These are phyloP conservation scores for Aspergillus ustus DNA, from an alignment of 2,329 filamentous ascomycete genomes.

Conservation along the genomic window DNA sequence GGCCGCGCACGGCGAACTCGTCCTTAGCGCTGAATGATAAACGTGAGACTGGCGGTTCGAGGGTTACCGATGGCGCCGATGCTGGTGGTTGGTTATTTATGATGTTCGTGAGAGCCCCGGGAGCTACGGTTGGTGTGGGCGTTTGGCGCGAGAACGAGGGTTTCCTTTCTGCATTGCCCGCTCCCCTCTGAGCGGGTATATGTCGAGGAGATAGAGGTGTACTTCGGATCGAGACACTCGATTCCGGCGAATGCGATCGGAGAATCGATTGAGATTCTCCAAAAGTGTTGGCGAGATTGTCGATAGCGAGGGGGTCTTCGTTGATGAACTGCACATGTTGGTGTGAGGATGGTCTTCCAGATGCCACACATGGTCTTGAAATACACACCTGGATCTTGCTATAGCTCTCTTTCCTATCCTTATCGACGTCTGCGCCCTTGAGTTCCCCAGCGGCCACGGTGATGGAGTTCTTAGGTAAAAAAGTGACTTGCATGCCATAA, in stretches of 20 bases:
- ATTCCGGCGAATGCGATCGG: conserved; percentile 5
- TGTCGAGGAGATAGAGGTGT: neutral
- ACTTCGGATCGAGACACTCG: neutral
- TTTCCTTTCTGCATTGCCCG: neutral
- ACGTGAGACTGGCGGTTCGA: conserved; percentile 5
- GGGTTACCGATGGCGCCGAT: neutral
- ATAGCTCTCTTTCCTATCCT: conserved; percentile 18
- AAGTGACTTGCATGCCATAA: conserved; percentile 54
- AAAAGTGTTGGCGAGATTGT: conserved; percentile 5
- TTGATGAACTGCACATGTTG: conserved; percentile 29
- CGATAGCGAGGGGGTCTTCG: conserved; percentile 24
- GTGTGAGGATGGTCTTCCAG: too few species aligned
- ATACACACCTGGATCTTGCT: conserved; percentile 26
- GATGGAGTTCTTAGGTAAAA: conserved; percentile 55
- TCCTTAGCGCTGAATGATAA: conserved; percentile 29
- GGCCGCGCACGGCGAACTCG: conserved; percentile 31
- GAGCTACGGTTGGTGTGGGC: neutral
- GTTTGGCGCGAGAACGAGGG: neutral
- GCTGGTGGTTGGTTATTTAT: neutral
- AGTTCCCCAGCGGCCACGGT: conserved; percentile 37
- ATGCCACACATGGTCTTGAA: too few species aligned
- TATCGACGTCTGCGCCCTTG: neutral
- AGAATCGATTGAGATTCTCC: conserved; percentile 3
- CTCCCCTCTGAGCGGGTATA: neutral
- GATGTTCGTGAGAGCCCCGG: conserved; percentile 1